A percentile compares a stretch with the other conserved stretches of the same genome.
Conservation (phyloP, 1,139 yeast genomes). For the Candida freyschussii region DNA sequence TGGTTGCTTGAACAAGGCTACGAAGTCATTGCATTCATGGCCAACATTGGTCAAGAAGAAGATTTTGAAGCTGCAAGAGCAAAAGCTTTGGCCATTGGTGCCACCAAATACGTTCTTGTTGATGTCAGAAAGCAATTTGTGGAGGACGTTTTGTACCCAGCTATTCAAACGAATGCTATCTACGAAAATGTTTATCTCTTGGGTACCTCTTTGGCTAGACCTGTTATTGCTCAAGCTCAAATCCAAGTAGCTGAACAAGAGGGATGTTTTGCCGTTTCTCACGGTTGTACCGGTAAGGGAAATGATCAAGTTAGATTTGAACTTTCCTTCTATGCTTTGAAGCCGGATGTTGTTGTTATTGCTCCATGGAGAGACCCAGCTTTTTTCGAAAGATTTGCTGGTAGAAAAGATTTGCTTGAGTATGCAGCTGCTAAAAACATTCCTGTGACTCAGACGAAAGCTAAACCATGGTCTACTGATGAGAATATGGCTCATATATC, state of each 20-base stretch:
- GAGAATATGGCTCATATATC: conserved; percentile 99
- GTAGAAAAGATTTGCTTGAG: conserved; percentile 91
- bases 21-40: conserved; percentile 96
- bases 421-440: conserved; percentile 89
- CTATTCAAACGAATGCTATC: conserved; percentile 94
- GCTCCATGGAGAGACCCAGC: conserved; percentile 99
- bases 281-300: conserved; percentile 99
- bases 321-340: conserved; percentile 91
- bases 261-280: conserved; percentile 97
- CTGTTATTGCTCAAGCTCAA: conserved; percentile 97
- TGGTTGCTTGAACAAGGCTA: conserved; percentile 98
- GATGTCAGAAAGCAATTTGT: conserved; percentile 96
- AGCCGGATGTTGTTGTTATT: conserved; percentile 94
- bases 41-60: conserved; percentile 98
- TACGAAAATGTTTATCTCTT: conserved; percentile 94
- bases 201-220: conserved; percentile 98
- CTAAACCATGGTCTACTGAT: conserved; percentile 99
- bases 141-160: conserved; percentile 87
- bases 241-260: conserved; percentile 94
- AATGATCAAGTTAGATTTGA: conserved; percentile 98
- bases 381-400: conserved; percentile 93
- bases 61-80: conserved; percentile 96
- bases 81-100: conserved; percentile 95
- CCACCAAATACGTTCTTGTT: conserved; percentile 87
- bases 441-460: conserved; percentile 94